phyloP scores from a whole-genome alignment of 352 stramenopile species.

The Plasmopara viticola region DNA sequence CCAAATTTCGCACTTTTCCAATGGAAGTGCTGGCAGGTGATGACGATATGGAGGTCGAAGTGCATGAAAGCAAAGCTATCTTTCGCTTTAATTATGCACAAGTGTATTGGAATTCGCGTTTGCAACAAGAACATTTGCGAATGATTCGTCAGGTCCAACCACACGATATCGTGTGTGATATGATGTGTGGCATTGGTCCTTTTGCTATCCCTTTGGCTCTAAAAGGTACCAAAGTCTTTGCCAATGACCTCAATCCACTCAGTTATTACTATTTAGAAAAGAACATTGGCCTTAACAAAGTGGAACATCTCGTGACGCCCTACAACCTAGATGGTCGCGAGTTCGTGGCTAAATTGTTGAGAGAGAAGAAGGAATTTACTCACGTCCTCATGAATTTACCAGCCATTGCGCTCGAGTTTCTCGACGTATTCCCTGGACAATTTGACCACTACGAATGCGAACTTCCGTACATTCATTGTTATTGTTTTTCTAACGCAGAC shows the following conservation, averaged over 20 bases:
- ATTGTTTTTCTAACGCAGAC: conserved; percentile 91
- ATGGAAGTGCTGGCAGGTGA: conserved; percentile 94
- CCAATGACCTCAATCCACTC: conserved; percentile 92
- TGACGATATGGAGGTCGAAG: conserved; percentile 72
- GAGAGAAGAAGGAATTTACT: conserved; percentile 58
- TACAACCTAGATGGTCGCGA: conserved; percentile 93
- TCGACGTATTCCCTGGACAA: conserved; percentile 68
- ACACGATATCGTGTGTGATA: conserved; percentile 85
- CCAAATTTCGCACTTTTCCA: conserved; percentile 92
- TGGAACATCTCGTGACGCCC: conserved; percentile 56
- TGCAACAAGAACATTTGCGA: conserved; percentile 92
- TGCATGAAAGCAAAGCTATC: conserved; percentile 90
- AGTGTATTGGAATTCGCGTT: conserved; percentile 96
- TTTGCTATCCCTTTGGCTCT: conserved; percentile 92
- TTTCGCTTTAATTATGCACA: conserved; percentile 95
- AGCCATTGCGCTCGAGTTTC: conserved; percentile 90
- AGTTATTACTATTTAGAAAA: conserved; percentile 87
- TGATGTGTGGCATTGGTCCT: conserved; percentile 95
- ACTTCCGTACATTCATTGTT: conserved; percentile 88
- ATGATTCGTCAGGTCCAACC: conserved; percentile 78
- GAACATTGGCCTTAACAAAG: conserved; percentile 92
- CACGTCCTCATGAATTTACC: conserved; percentile 98
- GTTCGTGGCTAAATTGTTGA: conserved; percentile 85
- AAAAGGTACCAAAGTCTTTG: conserved; percentile 77
- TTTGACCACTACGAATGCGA: conserved; percentile 67